These are phyloP conservation scores for Diutina catenulata DNA, from an alignment of 1,139 yeast genomes.

Conservation along the genomic window DNA sequence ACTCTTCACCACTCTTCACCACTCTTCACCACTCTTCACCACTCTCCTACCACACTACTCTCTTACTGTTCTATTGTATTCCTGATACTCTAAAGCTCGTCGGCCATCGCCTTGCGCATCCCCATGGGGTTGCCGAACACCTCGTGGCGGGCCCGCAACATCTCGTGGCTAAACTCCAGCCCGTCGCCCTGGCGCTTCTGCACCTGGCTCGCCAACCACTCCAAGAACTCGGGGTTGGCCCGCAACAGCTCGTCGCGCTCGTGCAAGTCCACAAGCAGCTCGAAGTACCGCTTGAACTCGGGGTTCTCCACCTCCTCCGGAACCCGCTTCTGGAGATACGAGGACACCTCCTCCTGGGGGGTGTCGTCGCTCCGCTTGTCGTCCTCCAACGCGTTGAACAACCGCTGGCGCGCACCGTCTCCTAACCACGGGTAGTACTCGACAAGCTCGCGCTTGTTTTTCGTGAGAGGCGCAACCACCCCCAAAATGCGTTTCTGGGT, in stretches of 20 bases:
- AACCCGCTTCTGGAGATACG: constrained; percentile 17
- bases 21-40: no score
- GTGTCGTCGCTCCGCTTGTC: constrained; percentile 11
- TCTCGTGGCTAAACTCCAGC: constrained; percentile 27
- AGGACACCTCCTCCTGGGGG: constrained; percentile 16
- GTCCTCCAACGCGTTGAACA: constrained; percentile 32
- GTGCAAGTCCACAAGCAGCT: constrained; percentile 29
- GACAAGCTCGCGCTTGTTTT: constrained; percentile 17
- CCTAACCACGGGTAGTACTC: constrained; percentile 19
- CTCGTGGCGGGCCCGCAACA: constrained; percentile 52
- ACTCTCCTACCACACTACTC: no score
- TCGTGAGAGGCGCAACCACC: constrained; percentile 31
- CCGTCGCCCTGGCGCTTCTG: constrained; percentile 22
- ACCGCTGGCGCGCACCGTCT: constrained; percentile 19
- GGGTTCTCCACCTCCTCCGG: constrained; percentile 12
- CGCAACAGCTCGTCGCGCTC: constrained; percentile 13
- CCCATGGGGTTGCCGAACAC: constrained; percentile 79
- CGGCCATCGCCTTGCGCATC: constrained; percentile 33
- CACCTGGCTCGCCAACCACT: constrained; percentile 52
- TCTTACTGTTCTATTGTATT: no score
- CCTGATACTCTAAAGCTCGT: constrained; percentile 43
- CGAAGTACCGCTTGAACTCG: constrained; percentile 32
- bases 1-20: no score
- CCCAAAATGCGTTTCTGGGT: constrained; percentile 39
- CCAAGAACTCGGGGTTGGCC: constrained; percentile 28